phyloP scores from a whole-genome alignment of 441 rosid genomes.

The Eutrema salsugineum region DNA sequence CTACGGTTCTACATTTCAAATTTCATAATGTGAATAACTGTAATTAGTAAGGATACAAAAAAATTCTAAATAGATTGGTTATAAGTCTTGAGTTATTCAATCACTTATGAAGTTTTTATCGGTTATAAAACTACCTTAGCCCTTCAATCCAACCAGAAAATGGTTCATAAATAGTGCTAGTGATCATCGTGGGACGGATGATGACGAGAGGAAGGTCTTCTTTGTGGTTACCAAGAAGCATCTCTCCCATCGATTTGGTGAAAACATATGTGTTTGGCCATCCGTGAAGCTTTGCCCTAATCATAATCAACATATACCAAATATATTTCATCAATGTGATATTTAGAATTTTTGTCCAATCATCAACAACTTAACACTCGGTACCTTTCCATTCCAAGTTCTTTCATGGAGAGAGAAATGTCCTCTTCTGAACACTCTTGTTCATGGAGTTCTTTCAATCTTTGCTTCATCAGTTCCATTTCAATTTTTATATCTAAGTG shows the following conservation, averaged over 20 bases:
- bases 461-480: constrained; percentile 43
- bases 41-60: background rate
- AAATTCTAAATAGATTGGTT: background rate
- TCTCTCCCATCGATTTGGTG: constrained; percentile 69
- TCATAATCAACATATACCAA: background rate
- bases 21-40: background rate
- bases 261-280: constrained; percentile 70
- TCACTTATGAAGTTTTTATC: background rate
- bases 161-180: constrained; percentile 51
- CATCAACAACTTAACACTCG: background rate
- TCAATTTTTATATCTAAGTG: constrained; percentile 61
- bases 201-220: constrained; percentile 39
- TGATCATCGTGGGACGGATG: constrained; percentile 49
- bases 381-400: constrained; percentile 67
- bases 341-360: background rate
- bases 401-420: constrained; percentile 49
- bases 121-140: background rate
- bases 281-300: constrained; percentile 52
- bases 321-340: background rate
- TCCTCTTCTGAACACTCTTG: constrained; percentile 43
- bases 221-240: constrained; percentile 36
- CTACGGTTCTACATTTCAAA: constrained; percentile 59
- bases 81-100: background rate
- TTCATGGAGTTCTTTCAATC: constrained; percentile 45
- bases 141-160: constrained; percentile 43